These are phyloP conservation scores for Oenanthe sinensis DNA, from an alignment of 129 eudicot genomes.

Conservation along the genomic window DNA sequence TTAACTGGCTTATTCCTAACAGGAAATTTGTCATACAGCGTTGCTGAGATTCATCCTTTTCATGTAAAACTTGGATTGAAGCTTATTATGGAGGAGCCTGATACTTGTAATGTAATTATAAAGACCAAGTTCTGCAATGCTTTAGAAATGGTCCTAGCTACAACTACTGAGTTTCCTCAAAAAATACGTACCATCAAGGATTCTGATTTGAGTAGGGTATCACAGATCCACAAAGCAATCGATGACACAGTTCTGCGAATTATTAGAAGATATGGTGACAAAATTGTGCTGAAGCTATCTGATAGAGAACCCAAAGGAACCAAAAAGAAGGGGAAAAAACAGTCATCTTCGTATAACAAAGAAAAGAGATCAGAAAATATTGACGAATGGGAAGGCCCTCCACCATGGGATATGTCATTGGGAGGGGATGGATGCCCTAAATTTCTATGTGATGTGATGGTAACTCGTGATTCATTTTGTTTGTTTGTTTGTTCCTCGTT, in stretches of 20 bases:
- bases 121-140: constrained; percentile 53
- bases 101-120: constrained; percentile 30
- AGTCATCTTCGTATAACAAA: constrained; percentile 27
- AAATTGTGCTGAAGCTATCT: constrained; percentile 53
- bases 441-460: constrained; percentile 98
- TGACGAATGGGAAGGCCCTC: constrained; percentile 80
- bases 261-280: constrained; percentile 60
- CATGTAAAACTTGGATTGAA: constrained; percentile 48
- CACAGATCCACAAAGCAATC: constrained; percentile 24
- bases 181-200: constrained; percentile 21
- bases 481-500: not conserved
- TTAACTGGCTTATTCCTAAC: constrained; percentile 21
- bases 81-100: constrained; percentile 49
- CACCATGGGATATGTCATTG: constrained; percentile 71
- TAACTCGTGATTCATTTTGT: constrained; percentile 19
- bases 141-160: constrained; percentile 42
- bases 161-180: constrained; percentile 27
- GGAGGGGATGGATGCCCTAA: constrained; percentile 96
- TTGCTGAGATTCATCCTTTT: constrained; percentile 21
- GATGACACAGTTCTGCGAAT: constrained; percentile 44
- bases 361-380: constrained; percentile 24
- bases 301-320: constrained; percentile 64
- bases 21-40: constrained; percentile 28
- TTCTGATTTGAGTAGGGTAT: constrained; percentile 19
- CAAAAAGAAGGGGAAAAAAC: constrained; percentile 63